These are phyloP conservation scores for Penicillium sp. DNA, from an alignment of 2,329 filamentous ascomycete species.

Conservation along the genomic window DNA sequence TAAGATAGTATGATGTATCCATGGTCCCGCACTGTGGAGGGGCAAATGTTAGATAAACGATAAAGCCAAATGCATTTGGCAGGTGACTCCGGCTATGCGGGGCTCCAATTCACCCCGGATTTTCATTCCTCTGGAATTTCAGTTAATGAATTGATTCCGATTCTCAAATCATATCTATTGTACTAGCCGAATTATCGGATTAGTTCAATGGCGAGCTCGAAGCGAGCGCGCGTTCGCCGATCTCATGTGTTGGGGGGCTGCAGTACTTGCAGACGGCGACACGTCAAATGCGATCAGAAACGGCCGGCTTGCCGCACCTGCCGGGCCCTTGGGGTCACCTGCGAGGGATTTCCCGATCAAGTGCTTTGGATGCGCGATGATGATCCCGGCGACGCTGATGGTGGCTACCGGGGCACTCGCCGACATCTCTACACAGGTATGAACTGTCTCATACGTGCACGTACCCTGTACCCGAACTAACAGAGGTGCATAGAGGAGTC, in stretches of 20 bases:
- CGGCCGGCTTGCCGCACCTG: slow-evolving; percentile 38
- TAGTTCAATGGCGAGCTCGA: slow-evolving; percentile 16
- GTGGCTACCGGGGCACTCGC: slow-evolving; percentile 25
- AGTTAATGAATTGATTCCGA: slow-evolving; percentile 3
- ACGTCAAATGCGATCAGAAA: slow-evolving; percentile 43
- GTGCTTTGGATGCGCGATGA: slow-evolving; percentile 35
- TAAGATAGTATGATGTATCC: too few relatives aligned
- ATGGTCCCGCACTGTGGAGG: too few relatives aligned
- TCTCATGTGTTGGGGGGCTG: slow-evolving; percentile 40
- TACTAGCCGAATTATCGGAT: background rate
- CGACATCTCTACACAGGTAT: slow-evolving; percentile 40
- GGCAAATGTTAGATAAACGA: slow-evolving; percentile 4
- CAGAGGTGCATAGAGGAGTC: slow-evolving; percentile 26
- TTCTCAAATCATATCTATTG: background rate
- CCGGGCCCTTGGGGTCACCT: slow-evolving; percentile 30
- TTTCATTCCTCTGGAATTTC: slow-evolving; percentile 1
- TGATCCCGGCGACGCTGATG: slow-evolving; percentile 9
- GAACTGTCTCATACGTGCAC: background rate
- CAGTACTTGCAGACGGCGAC: slow-evolving; percentile 38
- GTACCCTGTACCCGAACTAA: slow-evolving; percentile 1
- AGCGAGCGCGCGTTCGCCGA: slow-evolving; percentile 25
- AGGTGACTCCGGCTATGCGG: slow-evolving; percentile 16
- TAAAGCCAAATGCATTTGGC: slow-evolving; percentile 7
- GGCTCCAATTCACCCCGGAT: slow-evolving; percentile 6
- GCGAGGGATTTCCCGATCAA: slow-evolving; percentile 36